Evolutionary conservation across 179 eudicot species (phyloP).

Genomic region (Monotropa hypopitys): DNA sequence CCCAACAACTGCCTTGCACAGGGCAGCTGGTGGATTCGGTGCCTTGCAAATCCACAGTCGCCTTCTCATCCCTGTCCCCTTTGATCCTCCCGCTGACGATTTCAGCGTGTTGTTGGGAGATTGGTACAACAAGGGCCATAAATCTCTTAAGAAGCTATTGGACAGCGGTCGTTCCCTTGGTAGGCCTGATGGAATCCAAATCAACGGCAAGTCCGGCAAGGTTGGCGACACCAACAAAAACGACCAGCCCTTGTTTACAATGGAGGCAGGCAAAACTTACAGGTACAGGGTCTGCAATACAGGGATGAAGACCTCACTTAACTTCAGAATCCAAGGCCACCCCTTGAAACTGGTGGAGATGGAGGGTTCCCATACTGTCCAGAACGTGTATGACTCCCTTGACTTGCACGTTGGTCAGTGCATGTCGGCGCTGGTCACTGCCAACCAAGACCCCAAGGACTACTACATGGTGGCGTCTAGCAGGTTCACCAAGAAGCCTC

Average conservation of each 20-base stretch:
- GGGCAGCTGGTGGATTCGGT: constrained; percentile 25
- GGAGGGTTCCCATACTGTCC: constrained; percentile 24
- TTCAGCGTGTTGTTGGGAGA: constrained; percentile 18
- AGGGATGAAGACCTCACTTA: constrained; percentile 19
- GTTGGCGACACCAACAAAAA: background rate
- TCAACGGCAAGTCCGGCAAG: constrained; percentile 21
- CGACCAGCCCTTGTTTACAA: constrained; percentile 9
- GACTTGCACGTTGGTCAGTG: constrained; percentile 23
- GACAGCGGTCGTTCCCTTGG: constrained; percentile 16
- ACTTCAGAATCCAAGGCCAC: constrained; percentile 21
- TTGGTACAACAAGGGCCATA: constrained; percentile 24
- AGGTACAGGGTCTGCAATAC: constrained; percentile 20
- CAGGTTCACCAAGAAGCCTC: constrained; percentile 10
- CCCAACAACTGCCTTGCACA: constrained; percentile 17
- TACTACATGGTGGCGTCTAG: constrained; percentile 16
- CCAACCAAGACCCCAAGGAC: constrained; percentile 16
- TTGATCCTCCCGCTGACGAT: constrained; percentile 13
- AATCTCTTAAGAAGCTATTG: constrained; percentile 10
- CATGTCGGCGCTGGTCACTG: constrained; percentile 15
- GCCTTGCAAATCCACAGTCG: constrained; percentile 17
- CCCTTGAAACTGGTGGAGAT: constrained; percentile 15
- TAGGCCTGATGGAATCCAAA: constrained; percentile 24
- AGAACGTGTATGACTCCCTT: constrained; percentile 11
- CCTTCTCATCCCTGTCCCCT: constrained; percentile 25
- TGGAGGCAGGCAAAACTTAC: constrained; percentile 19